A percentile compares a stretch with the other conserved stretches of the same genome.
These are phyloP conservation scores for Lippia alba DNA, from an alignment of 305 asterid genomes.

Conservation along the genomic window DNA sequence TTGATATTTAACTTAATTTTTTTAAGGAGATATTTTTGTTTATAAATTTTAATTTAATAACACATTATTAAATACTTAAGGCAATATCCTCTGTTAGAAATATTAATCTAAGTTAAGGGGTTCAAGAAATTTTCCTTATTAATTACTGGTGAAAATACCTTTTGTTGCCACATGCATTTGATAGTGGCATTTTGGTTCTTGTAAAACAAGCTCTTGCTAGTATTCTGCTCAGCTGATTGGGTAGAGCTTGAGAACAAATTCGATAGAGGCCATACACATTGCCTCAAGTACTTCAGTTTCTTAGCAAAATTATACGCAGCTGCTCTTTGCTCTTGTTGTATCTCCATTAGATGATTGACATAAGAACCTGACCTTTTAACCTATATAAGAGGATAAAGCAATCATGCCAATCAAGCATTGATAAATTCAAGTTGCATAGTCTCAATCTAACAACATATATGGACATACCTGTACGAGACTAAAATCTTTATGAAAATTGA, in stretches of 20 bases:
- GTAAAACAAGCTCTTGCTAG: constrained; percentile 35
- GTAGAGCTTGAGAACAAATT: constrained; percentile 58
- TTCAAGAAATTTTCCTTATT: not conserved
- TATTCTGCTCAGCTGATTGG: constrained; percentile 31
- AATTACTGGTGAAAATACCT: constrained; percentile 50
- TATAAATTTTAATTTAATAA: too few relatives aligned
- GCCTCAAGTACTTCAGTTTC: constrained; percentile 64
- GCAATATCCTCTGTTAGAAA: too few relatives aligned
- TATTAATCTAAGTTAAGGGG: too few relatives aligned
- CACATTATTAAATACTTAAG: too few relatives aligned
- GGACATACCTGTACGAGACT: constrained; percentile 73
- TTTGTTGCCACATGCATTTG: constrained; percentile 90
- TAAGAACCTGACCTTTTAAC: constrained; percentile 73
- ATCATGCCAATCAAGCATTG: constrained; percentile 12
- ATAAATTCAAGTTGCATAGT: not conserved
- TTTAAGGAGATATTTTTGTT: too few relatives aligned
- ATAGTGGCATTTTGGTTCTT: constrained; percentile 60
- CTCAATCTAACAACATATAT: not conserved
- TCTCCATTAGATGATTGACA: constrained; percentile 74
- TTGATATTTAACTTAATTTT: too few relatives aligned
- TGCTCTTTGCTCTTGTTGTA: constrained; percentile 94
- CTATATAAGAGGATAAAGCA: constrained; percentile 44
- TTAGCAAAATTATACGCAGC: constrained; percentile 63
- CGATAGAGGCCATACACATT: constrained; percentile 62
- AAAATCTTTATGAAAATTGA: constrained; percentile 80